A percentile compares a stretch with the other conserved stretches of the same genome.
Conservation (phyloP, 2,329 filamentous ascomycete genomes). For the Aspergillus neotritici region DNA sequence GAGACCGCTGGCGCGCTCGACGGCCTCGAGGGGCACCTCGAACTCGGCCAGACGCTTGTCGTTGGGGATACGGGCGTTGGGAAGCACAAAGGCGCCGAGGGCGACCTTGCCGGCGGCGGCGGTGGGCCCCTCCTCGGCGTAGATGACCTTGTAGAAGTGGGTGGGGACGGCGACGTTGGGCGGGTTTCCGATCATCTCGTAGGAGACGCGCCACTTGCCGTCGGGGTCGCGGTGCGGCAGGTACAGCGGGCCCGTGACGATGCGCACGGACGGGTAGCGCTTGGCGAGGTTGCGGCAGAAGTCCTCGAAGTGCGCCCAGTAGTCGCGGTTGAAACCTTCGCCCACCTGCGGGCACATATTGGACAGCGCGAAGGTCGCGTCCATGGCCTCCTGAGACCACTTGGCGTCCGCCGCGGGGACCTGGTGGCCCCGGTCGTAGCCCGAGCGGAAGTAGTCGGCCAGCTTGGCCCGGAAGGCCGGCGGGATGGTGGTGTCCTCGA, state of each 20-base stretch:
- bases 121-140: constrained; percentile 72
- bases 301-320: constrained; percentile 98
- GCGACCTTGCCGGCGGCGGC: constrained; percentile 66
- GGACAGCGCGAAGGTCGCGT: constrained; percentile 84
- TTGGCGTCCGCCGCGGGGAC: constrained; percentile 94
- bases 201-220: constrained; percentile 90
- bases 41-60: constrained; percentile 83
- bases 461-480: constrained; percentile 82
- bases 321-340: constrained; percentile 97
- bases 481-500: constrained; percentile 75
- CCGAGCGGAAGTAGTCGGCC: constrained; percentile 89
- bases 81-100: constrained; percentile 88
- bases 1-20: constrained; percentile 86
- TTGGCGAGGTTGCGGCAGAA: constrained; percentile 81
- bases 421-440: constrained; percentile 94
- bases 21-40: constrained; percentile 86
- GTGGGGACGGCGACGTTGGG: constrained; percentile 94
- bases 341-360: constrained; percentile 99
- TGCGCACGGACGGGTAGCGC: constrained; percentile 77
- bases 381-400: constrained; percentile 91
- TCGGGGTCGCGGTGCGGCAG: constrained; percentile 81
- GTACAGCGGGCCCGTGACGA: constrained; percentile 92
- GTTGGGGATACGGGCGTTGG: constrained; percentile 84
- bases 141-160: constrained; percentile 99
- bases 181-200: constrained; percentile 91